Percentiles rank a stretch among this genome's conserved stretches.
phyloP scores from a whole-genome alignment of 768 basidiomycete genomes.

The Mycena chlorophos region DNA sequence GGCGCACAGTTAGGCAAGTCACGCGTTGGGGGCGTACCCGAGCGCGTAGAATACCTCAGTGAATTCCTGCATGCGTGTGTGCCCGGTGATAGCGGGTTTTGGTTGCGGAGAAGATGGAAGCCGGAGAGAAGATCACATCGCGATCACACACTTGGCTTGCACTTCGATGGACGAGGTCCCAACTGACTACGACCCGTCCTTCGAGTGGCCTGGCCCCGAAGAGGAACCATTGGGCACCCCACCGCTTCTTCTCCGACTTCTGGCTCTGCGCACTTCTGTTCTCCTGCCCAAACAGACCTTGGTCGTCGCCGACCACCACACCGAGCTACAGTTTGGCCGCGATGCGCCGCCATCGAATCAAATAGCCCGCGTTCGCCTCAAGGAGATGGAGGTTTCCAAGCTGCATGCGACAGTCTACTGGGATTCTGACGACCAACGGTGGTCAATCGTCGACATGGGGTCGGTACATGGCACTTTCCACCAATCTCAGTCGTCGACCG shows the following conservation, averaged over 20 bases:
- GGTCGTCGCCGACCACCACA: conserved; percentile 45
- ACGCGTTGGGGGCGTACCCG: background rate
- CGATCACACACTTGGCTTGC: background rate
- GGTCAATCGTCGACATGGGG: conserved; percentile 83
- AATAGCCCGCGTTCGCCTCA: conserved; percentile 67
- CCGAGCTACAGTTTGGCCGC: conserved; percentile 73
- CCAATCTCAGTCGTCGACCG: conserved; percentile 27
- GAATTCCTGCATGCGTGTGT: conserved; percentile 44
- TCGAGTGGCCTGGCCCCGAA: conserved; percentile 60
- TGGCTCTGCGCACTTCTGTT: conserved; percentile 57
- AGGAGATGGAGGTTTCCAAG: conserved; percentile 85
- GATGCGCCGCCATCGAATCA: conserved; percentile 56
- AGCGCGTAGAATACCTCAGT: conserved; percentile 39
- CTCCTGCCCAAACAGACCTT: conserved; percentile 51
- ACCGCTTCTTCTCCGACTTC: conserved; percentile 44
- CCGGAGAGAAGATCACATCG: background rate
- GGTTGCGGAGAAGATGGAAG: background rate
- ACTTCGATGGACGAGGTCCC: background rate
- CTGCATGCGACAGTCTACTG: conserved; percentile 75
- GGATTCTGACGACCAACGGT: conserved; percentile 53
- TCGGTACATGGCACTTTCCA: conserved; percentile 83
- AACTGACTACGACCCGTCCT: conserved; percentile 48
- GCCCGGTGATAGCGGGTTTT: background rate
- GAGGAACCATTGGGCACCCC: conserved; percentile 24
- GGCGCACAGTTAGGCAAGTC: background rate